These are phyloP conservation scores for Aspergillus funiculosus DNA, from an alignment of 495 filamentous ascomycete genomes.

Conservation along the genomic window DNA sequence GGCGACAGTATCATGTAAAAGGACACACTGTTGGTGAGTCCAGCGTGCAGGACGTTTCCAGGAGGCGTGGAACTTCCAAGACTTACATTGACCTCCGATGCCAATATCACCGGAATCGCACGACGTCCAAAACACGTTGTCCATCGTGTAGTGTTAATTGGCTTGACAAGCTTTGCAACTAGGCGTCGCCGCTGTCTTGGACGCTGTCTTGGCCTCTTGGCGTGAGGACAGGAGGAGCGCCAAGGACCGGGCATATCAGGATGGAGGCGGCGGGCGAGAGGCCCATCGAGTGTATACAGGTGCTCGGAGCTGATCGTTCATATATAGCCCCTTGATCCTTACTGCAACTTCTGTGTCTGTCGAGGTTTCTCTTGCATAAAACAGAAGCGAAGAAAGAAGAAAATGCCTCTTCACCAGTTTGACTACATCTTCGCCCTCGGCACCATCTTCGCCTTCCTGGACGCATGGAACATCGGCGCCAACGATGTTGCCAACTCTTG, in stretches of 20 bases:
- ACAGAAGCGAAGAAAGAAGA: background rate
- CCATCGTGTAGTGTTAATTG: background rate
- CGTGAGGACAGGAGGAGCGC: slow-evolving; percentile 3
- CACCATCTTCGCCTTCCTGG: slow-evolving; percentile 21
- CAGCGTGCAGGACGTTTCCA: too few relatives aligned
- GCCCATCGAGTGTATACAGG: background rate
- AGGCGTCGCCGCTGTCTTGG: slow-evolving; percentile 11
- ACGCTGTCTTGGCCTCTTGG: too few relatives aligned
- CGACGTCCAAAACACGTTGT: slow-evolving; percentile 11
- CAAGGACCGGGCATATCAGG: slow-evolving; percentile 8
- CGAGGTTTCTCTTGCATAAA: too few relatives aligned
- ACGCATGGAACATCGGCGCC: slow-evolving; percentile 22
- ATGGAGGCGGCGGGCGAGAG: background rate
- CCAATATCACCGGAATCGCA: background rate
- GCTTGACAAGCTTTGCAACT: slow-evolving; percentile 1
- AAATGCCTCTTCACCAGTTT: slow-evolving; percentile 17
- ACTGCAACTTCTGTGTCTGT: too few relatives aligned
- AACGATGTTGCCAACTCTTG: slow-evolving; percentile 22
- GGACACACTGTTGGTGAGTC: background rate
- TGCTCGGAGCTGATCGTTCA: background rate
- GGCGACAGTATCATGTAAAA: background rate
- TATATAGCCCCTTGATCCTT: background rate
- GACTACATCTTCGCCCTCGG: slow-evolving; percentile 19
- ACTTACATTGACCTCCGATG: background rate
- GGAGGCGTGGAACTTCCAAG: background rate